Evolutionary conservation across 306 rosid genomes (phyloP), one percentile per base, ranked within the genome.

Genomic region (Dalbergia cultrata): DNA sequence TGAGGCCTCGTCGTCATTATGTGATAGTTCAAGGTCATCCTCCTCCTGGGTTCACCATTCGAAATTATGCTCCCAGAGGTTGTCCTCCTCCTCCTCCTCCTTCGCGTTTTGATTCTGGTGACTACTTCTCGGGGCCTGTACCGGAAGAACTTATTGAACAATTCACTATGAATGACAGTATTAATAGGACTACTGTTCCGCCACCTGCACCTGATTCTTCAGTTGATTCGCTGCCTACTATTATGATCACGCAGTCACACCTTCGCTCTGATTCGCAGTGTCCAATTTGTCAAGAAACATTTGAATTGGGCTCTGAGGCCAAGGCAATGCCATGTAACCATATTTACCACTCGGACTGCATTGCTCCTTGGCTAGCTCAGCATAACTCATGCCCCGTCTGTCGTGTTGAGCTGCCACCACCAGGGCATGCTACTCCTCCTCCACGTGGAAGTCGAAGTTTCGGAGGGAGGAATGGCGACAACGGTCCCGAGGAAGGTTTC

Each of bases 351-450:
- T 77, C 92, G 19, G 93, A 92, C 41, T 92, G 95, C 41, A 89
- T 92, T 21, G 82, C 89, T 66, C 95, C 97, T 73, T 90, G 97
- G 97, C 65, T 90, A 58, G 85, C 77, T 78, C 91, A 74, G 66
- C 95, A 89, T 76, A 90, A 92, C 58, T 85, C 95, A 3, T 92
- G 95, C 54, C 97, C 97, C 12, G 91, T 92, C 39, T 92, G 97
- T 62, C 92, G 95, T 9, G 73, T 85, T 56, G 91, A 90, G 89
- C 84, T 90, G 45, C 93, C 97, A 4, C 41, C 90, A 60, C 83
- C 70, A 11, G 89, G 84, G 6, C 77, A 33, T 43, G 52, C 5
- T 18, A 76, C 59, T 19, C 39, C 82, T 37, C 41, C 5, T 37
- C 41, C 7, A 13, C 72, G 35, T 39, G 53, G 77, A 39, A 37